Evolutionary conservation across 208 protist genomes (phyloP), one percentile per base, ranked within the genome.

Genomic region (Acanthamoeba comandoni): DNA sequence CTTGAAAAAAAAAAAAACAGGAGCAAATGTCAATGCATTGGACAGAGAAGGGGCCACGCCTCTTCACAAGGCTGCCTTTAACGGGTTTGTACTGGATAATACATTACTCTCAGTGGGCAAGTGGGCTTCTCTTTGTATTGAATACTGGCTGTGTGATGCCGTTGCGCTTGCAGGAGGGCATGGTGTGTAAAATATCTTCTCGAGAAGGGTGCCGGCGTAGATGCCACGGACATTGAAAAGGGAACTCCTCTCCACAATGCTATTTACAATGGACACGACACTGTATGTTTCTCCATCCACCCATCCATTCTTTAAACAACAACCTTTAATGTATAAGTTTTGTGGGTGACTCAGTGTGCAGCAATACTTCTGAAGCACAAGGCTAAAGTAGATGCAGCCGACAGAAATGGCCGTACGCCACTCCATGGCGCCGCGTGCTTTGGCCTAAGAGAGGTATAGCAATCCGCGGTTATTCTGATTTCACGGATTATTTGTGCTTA

Each of bases 191-290:
- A 73, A 26, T 22, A 73, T 26, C 65, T 73, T 17, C n/a, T 73
- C n/a, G 65, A 73, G n/a, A 73, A 73, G 65, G 65, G 65, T 13
- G 65, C 65, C n/a, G 13, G n/a, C 22, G 65, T 73, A 26, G 22
- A 73, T 73, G 65, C 65, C 22, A 26, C 31, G 65, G 65, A 73
- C 22, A 73, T 39, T 26, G 65, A 73, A 26, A 73, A 73, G 17
- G 75, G 75, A 8, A 86, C 77, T 2, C 77, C 77, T 7, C 53
- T 86, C 17, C 77, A 86, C 77, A 86, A 86, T 24, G 77, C 77
- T 7, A 31, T 86, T 12, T 86, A 67, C 77, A 86, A 86, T 35
- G 77, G 77, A 12, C 77, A 86, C 77, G n/a, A n/a, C n/a, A n/a
- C n/a, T n/a, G n/a, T n/a, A n/a, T n/a, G n/a, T n/a, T n/a, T n/a